Conservation (phyloP, 805 yeast genomes). For the Wickerhamiella parazyma region DNA sequence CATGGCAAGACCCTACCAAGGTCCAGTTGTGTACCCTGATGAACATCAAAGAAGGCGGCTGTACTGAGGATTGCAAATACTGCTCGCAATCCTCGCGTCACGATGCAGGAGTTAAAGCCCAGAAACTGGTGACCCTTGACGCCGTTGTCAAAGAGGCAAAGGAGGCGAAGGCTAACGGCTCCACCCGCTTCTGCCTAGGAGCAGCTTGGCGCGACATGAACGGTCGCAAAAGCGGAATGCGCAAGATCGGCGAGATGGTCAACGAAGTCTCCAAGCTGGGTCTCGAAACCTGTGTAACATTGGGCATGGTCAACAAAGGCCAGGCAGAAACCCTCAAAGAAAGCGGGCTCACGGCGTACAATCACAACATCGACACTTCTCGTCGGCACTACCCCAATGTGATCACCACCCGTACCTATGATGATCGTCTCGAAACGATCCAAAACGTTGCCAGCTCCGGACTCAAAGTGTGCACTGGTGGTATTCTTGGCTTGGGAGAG, state of each 20-base stretch:
- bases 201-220: conserved; percentile 83
- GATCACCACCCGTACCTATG: conserved; percentile 55
- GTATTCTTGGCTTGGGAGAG: conserved; percentile 69
- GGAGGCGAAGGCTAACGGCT: conserved; percentile 54
- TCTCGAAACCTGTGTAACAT: conserved; percentile 67
- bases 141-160: conserved; percentile 51
- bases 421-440: conserved; percentile 57
- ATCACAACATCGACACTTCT: conserved; percentile 70
- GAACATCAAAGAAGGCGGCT: conserved; percentile 68
- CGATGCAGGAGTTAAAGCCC: conserved; percentile 60
- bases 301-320: conserved; percentile 61
- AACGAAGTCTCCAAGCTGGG: conserved; percentile 47
- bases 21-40: conserved; percentile 65
- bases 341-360: conserved; percentile 71
- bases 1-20: conserved; percentile 51
- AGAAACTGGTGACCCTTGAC: conserved; percentile 45
- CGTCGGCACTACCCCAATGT: conserved; percentile 64
- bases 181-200: conserved; percentile 73
- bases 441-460: conserved; percentile 50
- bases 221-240: conserved; percentile 57
- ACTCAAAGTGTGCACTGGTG: conserved; percentile 62
- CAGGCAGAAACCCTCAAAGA: conserved; percentile 47
- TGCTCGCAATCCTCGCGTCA: conserved; percentile 65
- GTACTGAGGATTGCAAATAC: conserved; percentile 70
- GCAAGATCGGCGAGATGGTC: conserved; percentile 52